These are phyloP conservation scores for Anisogramma anomala DNA, from an alignment of 2,329 filamentous ascomycete genomes.

Conservation along the genomic window DNA sequence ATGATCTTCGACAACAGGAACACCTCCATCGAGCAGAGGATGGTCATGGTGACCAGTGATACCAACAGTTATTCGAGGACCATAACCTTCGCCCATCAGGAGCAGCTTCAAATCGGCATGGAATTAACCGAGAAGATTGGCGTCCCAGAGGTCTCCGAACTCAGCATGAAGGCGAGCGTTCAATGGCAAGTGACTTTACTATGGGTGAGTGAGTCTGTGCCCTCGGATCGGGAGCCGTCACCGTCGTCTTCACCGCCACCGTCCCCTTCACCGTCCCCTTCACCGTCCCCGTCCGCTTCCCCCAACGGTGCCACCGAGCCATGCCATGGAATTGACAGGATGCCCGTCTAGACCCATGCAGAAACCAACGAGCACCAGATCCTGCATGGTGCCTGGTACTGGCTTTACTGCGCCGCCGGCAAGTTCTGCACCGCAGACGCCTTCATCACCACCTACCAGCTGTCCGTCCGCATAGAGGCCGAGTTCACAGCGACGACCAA, in stretches of 20 bases:
- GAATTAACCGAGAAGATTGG: too few relatives aligned
- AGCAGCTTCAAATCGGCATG: too few relatives aligned
- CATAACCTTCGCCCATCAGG: constrained; percentile 2
- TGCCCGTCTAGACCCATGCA: too few relatives aligned
- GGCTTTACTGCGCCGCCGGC: constrained; percentile 10
- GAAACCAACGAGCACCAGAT: constrained; percentile 7
- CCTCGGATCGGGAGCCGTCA: background rate
- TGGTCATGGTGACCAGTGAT: constrained; percentile 9
- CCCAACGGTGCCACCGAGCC: too few relatives aligned
- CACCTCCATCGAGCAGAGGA: constrained; percentile 11
- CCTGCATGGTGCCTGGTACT: constrained; percentile 11
- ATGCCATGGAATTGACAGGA: too few relatives aligned
- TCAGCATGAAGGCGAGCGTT: too few relatives aligned
- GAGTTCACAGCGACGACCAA: constrained; percentile 13
- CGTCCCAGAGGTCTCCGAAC: background rate
- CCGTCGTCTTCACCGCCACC: too few relatives aligned
- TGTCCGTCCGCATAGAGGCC: constrained; percentile 14
- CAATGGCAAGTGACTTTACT: too few relatives aligned
- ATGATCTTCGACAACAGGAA: constrained; percentile 15
- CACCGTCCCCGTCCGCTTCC: too few relatives aligned
- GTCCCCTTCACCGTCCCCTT: too few relatives aligned
- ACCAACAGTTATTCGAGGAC: constrained; percentile 11
- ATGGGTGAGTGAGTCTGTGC: background rate
- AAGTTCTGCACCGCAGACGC: constrained; percentile 14
- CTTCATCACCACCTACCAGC: constrained; percentile 14